These are phyloP conservation scores for Corrigiola litoralis DNA, from an alignment of 179 eudicot species.

Conservation along the genomic window DNA sequence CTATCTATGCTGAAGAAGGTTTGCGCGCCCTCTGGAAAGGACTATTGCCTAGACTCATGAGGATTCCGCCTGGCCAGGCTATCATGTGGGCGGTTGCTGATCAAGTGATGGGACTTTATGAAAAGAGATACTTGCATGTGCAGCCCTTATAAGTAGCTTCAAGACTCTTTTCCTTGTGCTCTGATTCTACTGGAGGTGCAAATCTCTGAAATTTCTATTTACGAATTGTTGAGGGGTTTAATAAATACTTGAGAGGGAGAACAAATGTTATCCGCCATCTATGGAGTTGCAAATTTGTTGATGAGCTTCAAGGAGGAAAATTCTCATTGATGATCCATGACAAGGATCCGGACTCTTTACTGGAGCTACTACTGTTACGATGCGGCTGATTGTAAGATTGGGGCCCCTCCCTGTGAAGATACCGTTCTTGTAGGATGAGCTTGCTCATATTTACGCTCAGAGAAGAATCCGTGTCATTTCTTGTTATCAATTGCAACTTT, in stretches of 20 bases:
- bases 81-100: conserved; percentile 98
- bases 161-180: neutral
- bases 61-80: conserved; percentile 99
- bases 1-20: conserved; percentile 83
- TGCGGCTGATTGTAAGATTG: no score
- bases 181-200: neutral
- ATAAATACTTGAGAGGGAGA: neutral
- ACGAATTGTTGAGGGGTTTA: neutral
- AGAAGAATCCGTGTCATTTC: neutral
- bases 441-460: conserved; percentile 5
- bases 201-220: neutral
- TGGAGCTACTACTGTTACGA: neutral
- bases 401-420: neutral
- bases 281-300: neutral
- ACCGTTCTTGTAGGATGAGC: neutral
- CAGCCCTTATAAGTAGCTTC: conserved; percentile 26
- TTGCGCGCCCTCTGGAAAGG: conserved; percentile 84
- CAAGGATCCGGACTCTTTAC: neutral
- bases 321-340: neutral
- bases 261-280: neutral
- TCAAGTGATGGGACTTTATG: conserved; percentile 82
- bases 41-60: conserved; percentile 81
- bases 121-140: conserved; percentile 48
- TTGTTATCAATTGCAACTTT: neutral
- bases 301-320: neutral